Percentiles rank a stretch among this genome's conserved stretches.
These are phyloP conservation scores for Diaporthe aspalathi DNA, from an alignment of 2,329 filamentous ascomycete genomes.

Conservation along the genomic window DNA sequence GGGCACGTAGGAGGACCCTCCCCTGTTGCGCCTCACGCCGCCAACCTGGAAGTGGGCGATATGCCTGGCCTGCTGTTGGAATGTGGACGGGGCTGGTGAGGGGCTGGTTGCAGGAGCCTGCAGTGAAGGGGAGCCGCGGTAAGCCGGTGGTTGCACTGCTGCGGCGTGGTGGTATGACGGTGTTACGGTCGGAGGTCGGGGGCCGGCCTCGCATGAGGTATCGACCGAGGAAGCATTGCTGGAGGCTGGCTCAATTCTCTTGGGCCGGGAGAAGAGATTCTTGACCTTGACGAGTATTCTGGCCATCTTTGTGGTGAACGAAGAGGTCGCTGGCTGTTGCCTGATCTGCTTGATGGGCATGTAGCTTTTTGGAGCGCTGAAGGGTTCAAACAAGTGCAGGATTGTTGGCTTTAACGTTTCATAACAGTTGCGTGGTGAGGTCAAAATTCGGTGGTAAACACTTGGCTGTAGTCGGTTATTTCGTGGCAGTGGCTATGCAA, in stretches of 20 bases:
- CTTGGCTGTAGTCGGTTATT: neutral
- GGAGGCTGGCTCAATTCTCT: constrained; percentile 3
- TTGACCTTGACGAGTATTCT: constrained; percentile 27
- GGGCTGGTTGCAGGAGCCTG: neutral
- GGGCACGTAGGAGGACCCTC: constrained; percentile 14
- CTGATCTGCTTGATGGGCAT: neutral
- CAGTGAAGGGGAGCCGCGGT: neutral
- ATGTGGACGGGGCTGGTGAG: constrained; percentile 9
- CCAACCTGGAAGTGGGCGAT: constrained; percentile 37
- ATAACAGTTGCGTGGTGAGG: neutral
- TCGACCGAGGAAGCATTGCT: constrained; percentile 9
- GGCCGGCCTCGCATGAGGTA: neutral
- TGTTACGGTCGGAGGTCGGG: neutral
- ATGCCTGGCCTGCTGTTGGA: constrained; percentile 31
- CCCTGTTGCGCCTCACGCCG: constrained; percentile 35
- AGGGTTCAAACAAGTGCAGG: neutral
- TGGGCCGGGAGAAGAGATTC: constrained; percentile 32
- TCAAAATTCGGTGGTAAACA: neutral
- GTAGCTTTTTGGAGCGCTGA: neutral
- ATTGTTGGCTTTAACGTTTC: neutral
- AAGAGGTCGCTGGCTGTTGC: neutral
- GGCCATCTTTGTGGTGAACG: constrained; percentile 11
- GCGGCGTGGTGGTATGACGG: constrained; percentile 29
- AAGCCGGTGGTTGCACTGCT: constrained; percentile 26
- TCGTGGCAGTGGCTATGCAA: constrained; percentile 8